These are phyloP conservation scores for Cordyceps militaris DNA, from an alignment of 2,329 filamentous ascomycete genomes.

Conservation along the genomic window DNA sequence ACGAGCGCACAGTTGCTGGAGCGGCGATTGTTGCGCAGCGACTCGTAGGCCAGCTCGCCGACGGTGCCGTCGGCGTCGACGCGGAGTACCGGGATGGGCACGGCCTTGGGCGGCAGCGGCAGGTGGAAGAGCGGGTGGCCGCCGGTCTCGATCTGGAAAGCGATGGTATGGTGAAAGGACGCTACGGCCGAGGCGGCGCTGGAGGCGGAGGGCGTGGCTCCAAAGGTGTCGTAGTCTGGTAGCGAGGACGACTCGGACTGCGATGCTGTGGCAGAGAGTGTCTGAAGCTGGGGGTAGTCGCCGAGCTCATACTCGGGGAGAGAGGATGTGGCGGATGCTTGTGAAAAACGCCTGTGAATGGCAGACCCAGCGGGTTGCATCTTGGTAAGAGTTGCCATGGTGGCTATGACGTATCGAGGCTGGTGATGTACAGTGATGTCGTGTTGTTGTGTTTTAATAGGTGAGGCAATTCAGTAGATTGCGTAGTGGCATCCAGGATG, in stretches of 20 bases:
- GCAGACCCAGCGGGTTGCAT: not conserved
- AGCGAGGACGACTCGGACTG: slow-evolving; percentile 21
- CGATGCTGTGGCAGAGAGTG: slow-evolving; percentile 20
- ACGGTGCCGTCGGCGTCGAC: slow-evolving; percentile 30
- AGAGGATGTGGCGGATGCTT: slow-evolving; percentile 9
- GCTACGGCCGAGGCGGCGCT: slow-evolving; percentile 4
- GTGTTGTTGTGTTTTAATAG: not conserved
- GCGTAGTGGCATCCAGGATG: not conserved
- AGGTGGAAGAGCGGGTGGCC: slow-evolving; percentile 39
- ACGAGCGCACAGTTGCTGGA: slow-evolving; percentile 45
- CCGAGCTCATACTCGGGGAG: slow-evolving; percentile 24
- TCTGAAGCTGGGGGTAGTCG: slow-evolving; percentile 20
- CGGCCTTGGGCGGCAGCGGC: slow-evolving; percentile 30
- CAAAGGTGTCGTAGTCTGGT: slow-evolving; percentile 10
- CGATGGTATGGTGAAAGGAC: slow-evolving; percentile 35
- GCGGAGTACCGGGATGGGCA: slow-evolving; percentile 37
- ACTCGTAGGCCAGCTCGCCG: slow-evolving; percentile 41
- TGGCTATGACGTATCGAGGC: slow-evolving; percentile 4
- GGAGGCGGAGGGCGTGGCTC: not conserved
- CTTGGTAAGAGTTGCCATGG: slow-evolving; percentile 14
- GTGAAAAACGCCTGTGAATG: not conserved
- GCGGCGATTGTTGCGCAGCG: slow-evolving; percentile 37
- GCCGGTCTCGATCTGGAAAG: slow-evolving; percentile 41
- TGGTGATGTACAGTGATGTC: not conserved
- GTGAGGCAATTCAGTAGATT: not conserved